Conservation (phyloP, 2,329 filamentous ascomycete genomes). For the Colletotrichum karsti region DNA sequence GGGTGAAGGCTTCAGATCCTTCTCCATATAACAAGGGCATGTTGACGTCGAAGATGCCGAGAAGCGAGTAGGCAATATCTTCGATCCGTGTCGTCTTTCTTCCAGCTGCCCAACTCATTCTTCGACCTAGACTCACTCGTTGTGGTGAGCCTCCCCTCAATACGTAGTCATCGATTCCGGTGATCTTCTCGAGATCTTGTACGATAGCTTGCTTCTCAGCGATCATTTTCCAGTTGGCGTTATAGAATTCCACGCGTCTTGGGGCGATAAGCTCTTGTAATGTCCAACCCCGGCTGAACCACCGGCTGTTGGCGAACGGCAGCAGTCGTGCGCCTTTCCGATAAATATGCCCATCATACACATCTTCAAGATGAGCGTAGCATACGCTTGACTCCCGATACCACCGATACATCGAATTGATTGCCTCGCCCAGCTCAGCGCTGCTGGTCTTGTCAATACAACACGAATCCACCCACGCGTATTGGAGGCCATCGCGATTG, state of each 20-base stretch:
- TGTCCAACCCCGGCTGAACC: constrained; percentile 1
- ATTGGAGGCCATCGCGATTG: constrained; percentile 29
- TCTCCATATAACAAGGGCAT: constrained; percentile 39
- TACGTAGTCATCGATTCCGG: not conserved
- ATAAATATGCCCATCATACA: not conserved
- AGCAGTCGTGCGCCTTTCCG: constrained; percentile 17
- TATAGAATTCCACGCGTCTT: not conserved
- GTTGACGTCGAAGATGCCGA: constrained; percentile 38
- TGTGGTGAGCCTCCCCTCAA: not conserved
- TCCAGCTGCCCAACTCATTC: constrained; percentile 39
- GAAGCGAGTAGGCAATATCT: constrained; percentile 36
- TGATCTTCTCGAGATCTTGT: not conserved
- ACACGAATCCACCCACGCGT: constrained; percentile 46
- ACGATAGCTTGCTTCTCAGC: not conserved
- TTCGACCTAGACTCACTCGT: constrained; percentile 30
- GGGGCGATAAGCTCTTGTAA: constrained; percentile 2
- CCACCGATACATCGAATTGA: constrained; percentile 39
- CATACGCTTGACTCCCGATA: constrained; percentile 43
- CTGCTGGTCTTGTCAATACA: constrained; percentile 43
- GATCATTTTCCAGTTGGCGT: not conserved
- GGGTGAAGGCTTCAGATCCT: constrained; percentile 32
- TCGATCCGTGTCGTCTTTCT: constrained; percentile 32
- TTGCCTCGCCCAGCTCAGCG: constrained; percentile 42
- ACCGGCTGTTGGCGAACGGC: not conserved
- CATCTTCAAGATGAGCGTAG: constrained; percentile 42